Base-by-base conservation (phyloP, 2,329 filamentous ascomycete species). In the Alternaria sp. region DNA sequence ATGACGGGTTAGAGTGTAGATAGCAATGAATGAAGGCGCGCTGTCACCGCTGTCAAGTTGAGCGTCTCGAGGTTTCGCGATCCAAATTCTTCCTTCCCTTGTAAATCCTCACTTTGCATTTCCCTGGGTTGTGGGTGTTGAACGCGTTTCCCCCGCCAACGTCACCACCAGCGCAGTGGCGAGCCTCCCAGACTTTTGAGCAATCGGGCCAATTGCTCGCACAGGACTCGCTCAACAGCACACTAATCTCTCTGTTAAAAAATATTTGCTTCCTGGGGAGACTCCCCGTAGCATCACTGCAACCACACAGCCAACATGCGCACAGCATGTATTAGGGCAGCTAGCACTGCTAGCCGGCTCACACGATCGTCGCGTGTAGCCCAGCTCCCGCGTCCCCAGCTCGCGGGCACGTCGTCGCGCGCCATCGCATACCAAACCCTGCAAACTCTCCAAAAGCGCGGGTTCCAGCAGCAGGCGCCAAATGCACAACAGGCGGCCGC, bases 321-420 rank as follows among this genome's bases (percentile, higher is more conserved):
- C 28, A 73, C 73, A 45, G 66, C 72, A 55, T 75, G 73, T 64
- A 69, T 79, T 58, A 68, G 75, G 60, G 73, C 77, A 67, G 75
- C 75, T 50, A 70, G 69, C 65, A 69, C 73, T 56, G 72, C 72
- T 55, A 67, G 68, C 56, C 74, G 72, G 50, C 67, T 75, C 52
- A 64, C 72, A 45, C 69, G 69, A 57, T 69, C 68, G 21, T 62
- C 71, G 10, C 70, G 68, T 44, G 59, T 65, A 13, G 61, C 65
- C 30, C 70, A 70, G 55, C 61, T 74, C 9, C 69, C 70, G 54
- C 74, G 69, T 23, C 67, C 70, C 46, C 68, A 66, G 54, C 59
- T 68, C 23, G 62, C 66, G 56, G 66, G 56, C 55, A 62, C 66
- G 55, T 58, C 69, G 52, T 61, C 69, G 15, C 65, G 70, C 26